Base-by-base conservation (phyloP, 2,329 filamentous ascomycete genomes). In the Aspergillus sp. region DNA sequence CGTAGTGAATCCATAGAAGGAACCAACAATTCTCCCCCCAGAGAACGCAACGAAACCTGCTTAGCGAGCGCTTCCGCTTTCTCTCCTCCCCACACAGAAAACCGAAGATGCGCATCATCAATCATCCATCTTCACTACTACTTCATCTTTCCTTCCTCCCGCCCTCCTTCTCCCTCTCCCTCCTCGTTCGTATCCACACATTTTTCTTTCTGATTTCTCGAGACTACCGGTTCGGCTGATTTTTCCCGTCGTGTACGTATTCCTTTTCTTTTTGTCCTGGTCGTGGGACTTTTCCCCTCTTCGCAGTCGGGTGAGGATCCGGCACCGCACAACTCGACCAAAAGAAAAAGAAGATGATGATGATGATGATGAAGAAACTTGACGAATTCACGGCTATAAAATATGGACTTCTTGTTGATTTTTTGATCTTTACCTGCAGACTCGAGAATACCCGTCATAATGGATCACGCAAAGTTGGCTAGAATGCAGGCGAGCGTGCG, bases 391-490 rank as follows among this genome's bases (percentile, higher is more conserved):
- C 9, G n/a, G 27, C 36, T 8, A 28, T 26, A 27, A 6, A 28
- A 26, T 39, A 26, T 39, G 36, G 9, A 39, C 5, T 4, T 6
- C 19, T 39, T 39, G 27, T 39, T 39, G 36, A 39, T 26, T 8
- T 4, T 42, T 42, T 29, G 12, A 4, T 42, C 30, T 30, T 41
- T 30, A 30, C 2, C 9, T 12, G n/a, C 10, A 42, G 10, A 42
- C 40, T 29, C 40, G 42, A 47, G 45, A 43, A 38, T 35, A 34
- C 64, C 60, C 65, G 64, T 68, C 67, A 76, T 62, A 60, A 82
- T 83, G 80, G 79, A 83, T 77, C 73, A 77, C 64, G 79, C 79
- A 69, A 83, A 82, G 76, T 71, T 83, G 65, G 78, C 78, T 67
- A 79, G 72, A 68, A 78, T 83, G 77, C 79, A 82, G 72, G 74